These are phyloP conservation scores for Umbilicus rupestris DNA, from an alignment of 164 flowering plant species.

Conservation along the genomic window DNA sequence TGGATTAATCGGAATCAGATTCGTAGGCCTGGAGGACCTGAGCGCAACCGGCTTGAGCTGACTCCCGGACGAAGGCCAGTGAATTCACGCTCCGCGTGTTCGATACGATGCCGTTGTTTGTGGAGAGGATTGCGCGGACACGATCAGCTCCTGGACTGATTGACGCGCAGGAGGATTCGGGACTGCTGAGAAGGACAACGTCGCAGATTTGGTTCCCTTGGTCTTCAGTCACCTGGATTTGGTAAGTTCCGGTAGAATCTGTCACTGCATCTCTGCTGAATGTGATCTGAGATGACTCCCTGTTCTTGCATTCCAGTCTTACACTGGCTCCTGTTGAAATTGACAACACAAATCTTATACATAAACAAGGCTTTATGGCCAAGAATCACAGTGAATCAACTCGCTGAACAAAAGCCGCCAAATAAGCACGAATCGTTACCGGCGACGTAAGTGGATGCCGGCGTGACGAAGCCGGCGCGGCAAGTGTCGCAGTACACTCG, in stretches of 20 bases:
- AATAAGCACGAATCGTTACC: conserved; percentile 24
- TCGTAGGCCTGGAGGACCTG: conserved; percentile 40
- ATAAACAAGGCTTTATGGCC: too few species aligned
- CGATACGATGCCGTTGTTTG: conserved; percentile 53
- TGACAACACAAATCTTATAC: neutral
- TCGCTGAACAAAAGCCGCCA: too few species aligned
- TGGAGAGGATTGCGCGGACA: conserved; percentile 49
- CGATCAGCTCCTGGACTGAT: conserved; percentile 44
- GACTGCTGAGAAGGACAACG: conserved; percentile 44
- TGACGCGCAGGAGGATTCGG: conserved; percentile 25
- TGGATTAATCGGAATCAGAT: conserved; percentile 20
- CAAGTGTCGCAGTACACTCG: conserved; percentile 66
- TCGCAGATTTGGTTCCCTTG: conserved; percentile 47
- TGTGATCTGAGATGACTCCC: conserved; percentile 17
- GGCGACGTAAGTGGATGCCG: conserved; percentile 38
- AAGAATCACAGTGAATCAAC: too few species aligned
- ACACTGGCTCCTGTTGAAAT: conserved; percentile 46
- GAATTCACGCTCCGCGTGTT: conserved; percentile 42
- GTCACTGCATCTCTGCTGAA: conserved; percentile 39
- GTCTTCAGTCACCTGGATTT: conserved; percentile 33
- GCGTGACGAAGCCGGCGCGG: conserved; percentile 61
- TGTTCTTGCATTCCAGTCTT: conserved; percentile 46
- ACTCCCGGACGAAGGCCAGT: conserved; percentile 40
- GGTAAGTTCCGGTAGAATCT: conserved; percentile 42
- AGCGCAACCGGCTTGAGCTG: conserved; percentile 33